phyloP scores from a whole-genome alignment of 805 yeast genomes.

The Yamadazyma sp. region DNA sequence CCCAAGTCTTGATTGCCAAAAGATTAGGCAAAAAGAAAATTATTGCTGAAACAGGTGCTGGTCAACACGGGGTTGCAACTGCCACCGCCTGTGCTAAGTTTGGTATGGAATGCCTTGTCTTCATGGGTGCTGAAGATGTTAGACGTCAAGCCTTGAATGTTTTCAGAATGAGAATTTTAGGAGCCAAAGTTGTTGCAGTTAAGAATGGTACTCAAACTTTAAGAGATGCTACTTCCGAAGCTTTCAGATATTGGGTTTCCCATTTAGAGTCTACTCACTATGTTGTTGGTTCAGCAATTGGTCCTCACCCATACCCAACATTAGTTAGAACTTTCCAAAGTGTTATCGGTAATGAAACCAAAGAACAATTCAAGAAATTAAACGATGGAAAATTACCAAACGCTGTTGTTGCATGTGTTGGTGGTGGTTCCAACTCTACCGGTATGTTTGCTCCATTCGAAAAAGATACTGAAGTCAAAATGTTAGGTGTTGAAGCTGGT shows the following conservation, averaged over 20 bases:
- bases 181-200: constrained; percentile 93
- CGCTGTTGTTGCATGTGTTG: constrained; percentile 96
- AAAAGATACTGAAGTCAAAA: constrained; percentile 68
- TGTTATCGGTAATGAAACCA: constrained; percentile 93
- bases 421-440: constrained; percentile 97
- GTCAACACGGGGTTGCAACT: constrained; percentile 91
- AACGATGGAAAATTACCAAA: constrained; percentile 86
- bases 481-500: constrained; percentile 97
- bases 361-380: constrained; percentile 77
- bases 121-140: constrained; percentile 99
- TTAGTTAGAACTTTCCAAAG: constrained; percentile 97
- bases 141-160: constrained; percentile 98
- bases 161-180: constrained; percentile 93
- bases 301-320: constrained; percentile 99
- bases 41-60: constrained; percentile 91
- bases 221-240: constrained; percentile 98
- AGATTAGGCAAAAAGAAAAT: constrained; percentile 73
- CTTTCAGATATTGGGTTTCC: constrained; percentile 94
- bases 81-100: constrained; percentile 92
- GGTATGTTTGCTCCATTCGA: constrained; percentile 97
- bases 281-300: constrained; percentile 97
- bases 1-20: constrained; percentile 76
- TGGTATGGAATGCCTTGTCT: constrained; percentile 90
- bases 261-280: constrained; percentile 84
- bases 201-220: constrained; percentile 92